These are phyloP conservation scores for Phytophthora melonis DNA, from an alignment of 352 stramenopile genomes.

Conservation along the genomic window DNA sequence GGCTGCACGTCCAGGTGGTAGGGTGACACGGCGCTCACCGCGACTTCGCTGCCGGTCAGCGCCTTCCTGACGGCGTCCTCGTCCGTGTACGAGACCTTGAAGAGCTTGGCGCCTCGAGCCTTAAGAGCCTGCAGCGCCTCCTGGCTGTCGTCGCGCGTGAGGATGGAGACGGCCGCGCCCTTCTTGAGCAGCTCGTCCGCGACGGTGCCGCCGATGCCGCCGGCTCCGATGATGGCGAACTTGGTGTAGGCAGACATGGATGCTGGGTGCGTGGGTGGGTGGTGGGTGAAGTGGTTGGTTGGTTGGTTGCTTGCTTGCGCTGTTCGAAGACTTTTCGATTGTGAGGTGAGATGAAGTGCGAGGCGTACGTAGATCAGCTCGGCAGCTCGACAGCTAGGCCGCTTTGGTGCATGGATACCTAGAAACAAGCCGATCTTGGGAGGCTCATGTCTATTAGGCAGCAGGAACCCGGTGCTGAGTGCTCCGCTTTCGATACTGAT, in stretches of 20 bases:
- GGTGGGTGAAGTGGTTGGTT: too few relatives aligned
- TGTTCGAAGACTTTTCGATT: too few relatives aligned
- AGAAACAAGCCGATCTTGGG: too few relatives aligned
- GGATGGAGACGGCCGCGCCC: conserved; percentile 20
- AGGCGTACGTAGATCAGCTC: too few relatives aligned
- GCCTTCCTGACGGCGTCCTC: conserved; percentile 26
- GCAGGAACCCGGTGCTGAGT: too few relatives aligned
- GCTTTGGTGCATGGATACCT: too few relatives aligned
- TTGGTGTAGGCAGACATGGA: conserved; percentile 30
- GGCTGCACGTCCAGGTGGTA: conserved; percentile 21
- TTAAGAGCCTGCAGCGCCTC: conserved; percentile 37
- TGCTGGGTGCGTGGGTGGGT: too few relatives aligned
- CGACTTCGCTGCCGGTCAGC: conserved; percentile 37
- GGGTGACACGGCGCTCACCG: conserved; percentile 3
- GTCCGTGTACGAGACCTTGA: conserved; percentile 35
- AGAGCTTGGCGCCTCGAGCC: conserved; percentile 28
- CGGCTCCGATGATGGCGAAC: conserved; percentile 40
- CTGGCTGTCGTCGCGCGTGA: conserved; percentile 38
- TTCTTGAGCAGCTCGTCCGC: conserved; percentile 42
- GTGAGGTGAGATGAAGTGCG: too few relatives aligned
- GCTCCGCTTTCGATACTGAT: too few relatives aligned
- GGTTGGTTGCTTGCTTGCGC: too few relatives aligned
- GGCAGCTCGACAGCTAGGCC: too few relatives aligned
- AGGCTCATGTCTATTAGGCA: too few relatives aligned
- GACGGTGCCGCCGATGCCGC: conserved; percentile 32